Conservation (phyloP, 129 eudicot species). For the Helianthus tuberosus region DNA sequence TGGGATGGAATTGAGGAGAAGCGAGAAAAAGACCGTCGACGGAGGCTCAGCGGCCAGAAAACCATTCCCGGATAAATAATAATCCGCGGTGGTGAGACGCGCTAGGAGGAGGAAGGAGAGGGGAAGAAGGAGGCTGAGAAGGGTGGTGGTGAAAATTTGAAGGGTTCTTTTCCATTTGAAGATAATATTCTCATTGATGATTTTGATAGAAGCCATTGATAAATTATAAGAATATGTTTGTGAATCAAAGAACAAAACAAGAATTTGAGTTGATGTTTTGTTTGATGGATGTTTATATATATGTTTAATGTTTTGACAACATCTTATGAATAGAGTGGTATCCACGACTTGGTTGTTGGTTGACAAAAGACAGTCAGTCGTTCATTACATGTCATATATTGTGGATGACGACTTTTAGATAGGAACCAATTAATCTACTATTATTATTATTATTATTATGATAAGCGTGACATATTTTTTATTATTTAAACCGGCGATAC, state of each 20-base stretch:
- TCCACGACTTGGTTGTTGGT: constrained; percentile 56
- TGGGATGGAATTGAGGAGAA: constrained; percentile 56
- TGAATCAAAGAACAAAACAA: not conserved
- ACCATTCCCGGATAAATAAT: constrained; percentile 44
- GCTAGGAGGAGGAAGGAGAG: constrained; percentile 84
- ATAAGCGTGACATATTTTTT: not conserved
- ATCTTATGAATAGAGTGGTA: constrained; percentile 40
- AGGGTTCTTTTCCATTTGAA: constrained; percentile 37
- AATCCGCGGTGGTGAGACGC: constrained; percentile 70
- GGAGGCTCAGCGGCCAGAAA: constrained; percentile 25
- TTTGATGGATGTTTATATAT: constrained; percentile 24
- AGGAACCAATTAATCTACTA: not conserved
- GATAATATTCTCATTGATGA: constrained; percentile 15
- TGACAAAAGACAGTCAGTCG: constrained; percentile 42
- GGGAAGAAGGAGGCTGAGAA: constrained; percentile 90
- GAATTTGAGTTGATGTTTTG: constrained; percentile 7
- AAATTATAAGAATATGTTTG: constrained; percentile 6
- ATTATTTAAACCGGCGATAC: not conserved
- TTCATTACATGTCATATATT: constrained; percentile 25
- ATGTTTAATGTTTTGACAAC: not conserved
- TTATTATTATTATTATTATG: not conserved
- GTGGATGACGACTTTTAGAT: constrained; percentile 38
- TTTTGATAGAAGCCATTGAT: constrained; percentile 20
- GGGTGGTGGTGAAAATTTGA: constrained; percentile 59
- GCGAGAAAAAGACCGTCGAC: constrained; percentile 29